Evolutionary conservation across 139 green algal genomes (phyloP), one percentile per base, ranked within the genome.

Genomic region (Volvox reticuliferus): DNA sequence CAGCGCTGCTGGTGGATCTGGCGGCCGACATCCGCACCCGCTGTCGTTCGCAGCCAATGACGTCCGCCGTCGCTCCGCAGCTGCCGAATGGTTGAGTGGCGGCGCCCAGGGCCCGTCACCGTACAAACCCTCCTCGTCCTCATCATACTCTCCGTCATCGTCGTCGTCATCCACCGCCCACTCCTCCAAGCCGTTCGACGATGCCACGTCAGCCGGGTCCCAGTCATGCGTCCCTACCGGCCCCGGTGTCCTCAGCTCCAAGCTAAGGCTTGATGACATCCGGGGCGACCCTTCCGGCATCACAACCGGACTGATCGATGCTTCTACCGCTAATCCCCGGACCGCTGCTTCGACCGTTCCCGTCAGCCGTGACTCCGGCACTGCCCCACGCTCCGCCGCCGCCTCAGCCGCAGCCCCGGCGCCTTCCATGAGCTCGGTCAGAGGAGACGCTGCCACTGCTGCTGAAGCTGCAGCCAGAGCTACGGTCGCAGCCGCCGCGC

Each of bases 1-100:
- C 86, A 90, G 86, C 86, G 86, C 86, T 61, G 55, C 86, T 30
- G 75, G 55, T n/a, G 86, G 86, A 36, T 89, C 85, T 19, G 69
- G 69, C 85, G 85, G 85, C 30, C 61, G 44, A n/a, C 79, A 86
- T n/a, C 50, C 79, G 28, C 5, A 28, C 28, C 79, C 79, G 79
- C 79, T 86, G 79, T 44, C 62, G 81, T 77, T 77, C 81, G 19
- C n/a, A 30, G 81, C 81, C 30, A 65, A 0, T 32, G 81, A 86
- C 50, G 79, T 67, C n/a, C n/a, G 62, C 44, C 81, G 81, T 32
- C 81, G 13, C 81, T 76, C 61, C 55, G 30, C 30, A 62, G 61
- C 81, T 21, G 81, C 81, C 28, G 79, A 73, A 55, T 86, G 50
- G 32, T 55, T 13, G 37, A 17, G 78, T 1, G 78, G 36, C 36